Evolutionary conservation across 345 rosid species (phyloP), one percentile per base, ranked within the genome.

Genomic region (Psidium guajava): DNA sequence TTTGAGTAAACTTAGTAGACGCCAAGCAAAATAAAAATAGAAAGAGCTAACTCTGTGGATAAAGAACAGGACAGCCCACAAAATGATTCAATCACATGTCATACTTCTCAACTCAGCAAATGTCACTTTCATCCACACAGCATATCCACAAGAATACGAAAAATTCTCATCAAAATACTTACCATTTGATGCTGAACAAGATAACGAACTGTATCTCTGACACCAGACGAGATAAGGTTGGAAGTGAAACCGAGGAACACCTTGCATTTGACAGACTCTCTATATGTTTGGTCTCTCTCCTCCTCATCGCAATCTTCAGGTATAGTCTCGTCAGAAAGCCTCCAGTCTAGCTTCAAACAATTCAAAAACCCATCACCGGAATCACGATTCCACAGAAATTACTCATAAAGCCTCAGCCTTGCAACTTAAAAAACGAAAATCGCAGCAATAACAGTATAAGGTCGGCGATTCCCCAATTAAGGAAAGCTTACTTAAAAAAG

Each of bases 181-280:
- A 96, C 99, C 99, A 96, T 95, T 86, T 89, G 95, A 88, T 96
- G 99, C 89, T 96, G 92, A 80, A 91, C 95, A 88, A 97, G 97
- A 87, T 93, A 96, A 28, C 99, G 96, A 88, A 96, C 84, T 0
- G 91, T 92, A 64, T 96, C 99, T 88, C 99, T 92, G 56, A 96
- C 88, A 82, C 99, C 98, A 85, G 99, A 97, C 3, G 98, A 97
- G 88, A 97, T 86, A 52, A 97, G 96, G 93, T 97, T 97, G 24
- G 99, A 97, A 85, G 99, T 97, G 86, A 97, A 97, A 86, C 99
- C 99, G 86, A 95, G 89, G 92, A 97, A 97, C 57, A 97, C 92
- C 90, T 97, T 96, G 91, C 95, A 94, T 86, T 88, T 90, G 50
- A 96, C 93, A 28, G 99, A 93, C 80, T 92, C 88, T 84, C 98